Evolutionary conservation across 2,329 filamentous ascomycete genomes (phyloP), one percentile per base, ranked within the genome.

Genomic region (Zasmidium citrigriseum): DNA sequence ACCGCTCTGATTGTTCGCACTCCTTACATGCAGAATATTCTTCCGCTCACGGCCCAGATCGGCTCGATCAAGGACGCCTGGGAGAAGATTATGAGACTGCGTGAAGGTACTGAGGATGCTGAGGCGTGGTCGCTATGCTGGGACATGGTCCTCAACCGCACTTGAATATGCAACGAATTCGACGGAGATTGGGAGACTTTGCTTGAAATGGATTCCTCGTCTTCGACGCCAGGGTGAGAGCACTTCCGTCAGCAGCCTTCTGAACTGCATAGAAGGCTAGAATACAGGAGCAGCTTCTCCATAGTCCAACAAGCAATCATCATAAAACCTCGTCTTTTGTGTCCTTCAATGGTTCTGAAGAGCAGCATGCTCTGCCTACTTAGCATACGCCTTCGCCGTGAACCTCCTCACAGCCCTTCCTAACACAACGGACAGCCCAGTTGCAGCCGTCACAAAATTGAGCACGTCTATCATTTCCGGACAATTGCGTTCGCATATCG

Each of bases 381-480:
- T 22, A 47, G 45, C 45, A 47, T 22, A 47, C 46, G 16, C 7
- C 46, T 47, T 23, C 20, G 76, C 70, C 12, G 80, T 83, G 76
- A 76, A 77, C 29, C 75, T 71, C 5, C 81, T 73, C 45, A 73
- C 75, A 2, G 63, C 68, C 71, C 82, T 83, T 1, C 81, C 81
- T 69, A 73, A 83, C 12, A 77, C 67, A 45, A 47, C n/a, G n/a
- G n/a, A n/a, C n/a, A n/a, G n/a, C n/a, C n/a, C n/a, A n/a, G n/a
- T n/a, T n/a, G n/a, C n/a, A n/a, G n/a, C n/a, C n/a, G n/a, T n/a
- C n/a, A n/a, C n/a, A n/a, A n/a, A n/a, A n/a, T n/a, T n/a, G n/a
- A n/a, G n/a, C n/a, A n/a, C n/a, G n/a, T n/a, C n/a, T n/a, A n/a
- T n/a, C n/a, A n/a, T n/a, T n/a, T n/a, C n/a, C n/a, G n/a, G n/a